Base-by-base conservation (phyloP, 331 rosid genomes). In the Stylosanthes scabra region DNA sequence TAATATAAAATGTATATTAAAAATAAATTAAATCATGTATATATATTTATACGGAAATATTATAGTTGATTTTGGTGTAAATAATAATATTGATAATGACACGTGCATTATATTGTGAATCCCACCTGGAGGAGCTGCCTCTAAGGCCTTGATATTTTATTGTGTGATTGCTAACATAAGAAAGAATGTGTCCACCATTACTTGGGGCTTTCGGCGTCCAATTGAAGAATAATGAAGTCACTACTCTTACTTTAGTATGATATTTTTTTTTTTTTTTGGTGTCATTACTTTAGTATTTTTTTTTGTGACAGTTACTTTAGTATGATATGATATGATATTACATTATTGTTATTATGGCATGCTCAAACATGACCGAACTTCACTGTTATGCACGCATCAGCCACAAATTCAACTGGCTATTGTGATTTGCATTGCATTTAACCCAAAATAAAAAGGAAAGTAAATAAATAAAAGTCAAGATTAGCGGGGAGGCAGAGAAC, bases 281-380 rank as follows among this genome's bases (percentile, higher is more conserved):
- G n/a, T n/a, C n/a, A n/a, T n/a, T n/a, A n/a, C n/a, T n/a, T n/a
- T n/a, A n/a, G n/a, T n/a, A n/a, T n/a, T n/a, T n/a, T n/a, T n/a
- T n/a, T n/a, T n/a, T n/a, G n/a, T n/a, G n/a, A n/a, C n/a, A n/a
- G n/a, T n/a, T n/a, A n/a, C n/a, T n/a, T n/a, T n/a, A n/a, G 3
- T 3, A 5, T 31, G 25, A 20, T 20, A 20, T 20, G 25, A 20
- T 20, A 20, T 20, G 25, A 20, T 50, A 11, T 27, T 27, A 51
- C 59, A n/a, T n/a, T n/a, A n/a, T n/a, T n/a, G n/a, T n/a, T n/a
- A 41, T 41, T 41, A n/a, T 39, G 70, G 40, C 14, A 16, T 50
- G 54, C 59, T 65, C 44, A 59, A 59, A 40, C 60, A 14, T 51
- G 75, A 42, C 83, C 66, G 65, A 59, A 68, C 68, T 55, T 46